Base-by-base conservation (phyloP, 768 basidiomycete species). In the Exsudoporus frostii region DNA sequence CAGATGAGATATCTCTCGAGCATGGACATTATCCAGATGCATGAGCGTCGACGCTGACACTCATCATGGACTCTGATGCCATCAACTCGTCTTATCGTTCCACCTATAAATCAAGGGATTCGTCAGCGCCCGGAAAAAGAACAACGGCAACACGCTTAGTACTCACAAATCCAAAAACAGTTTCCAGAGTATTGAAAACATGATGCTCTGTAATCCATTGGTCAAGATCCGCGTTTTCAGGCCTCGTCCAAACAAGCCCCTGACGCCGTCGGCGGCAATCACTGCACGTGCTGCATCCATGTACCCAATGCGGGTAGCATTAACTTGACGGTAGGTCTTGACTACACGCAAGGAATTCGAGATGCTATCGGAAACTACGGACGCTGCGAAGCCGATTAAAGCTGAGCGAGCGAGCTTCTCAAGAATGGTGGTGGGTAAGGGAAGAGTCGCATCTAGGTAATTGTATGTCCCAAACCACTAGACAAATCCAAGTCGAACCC, bases 251-350 rank as follows among this genome's bases (percentile, higher is more conserved):
- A 98, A 86, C 27, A 98, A 71, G 6, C 92, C 94, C 20, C 66
- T 64, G n/a, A 85, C 50, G 11, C 94, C 95, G 59, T 97, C 94
- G 0, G 73, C 71, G 1, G 79, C 79, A 34, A 97, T 74, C 43
- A 98, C 88, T 6, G 81, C 83, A 44, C 79, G 79, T 0, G 91
- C 93, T 1, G 92, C 90, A 47, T 85, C 82, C 5, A 77, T 51
- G 66, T 98, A 98, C 1, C 86, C 82, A 15, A 98, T 86, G 29
- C 83, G 80, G 5, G 82, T 82, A 55, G 88, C 85, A 65, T 93
- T 83, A 30, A 95, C 92, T 68, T 98, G 96, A 15, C 95, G 76
- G 71, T 97, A 98, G 0, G 96, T 98, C 79, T 98, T 98, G 65
- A 98, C 73, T 3, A 98, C 95, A 19, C 92, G 82, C 2, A 98